Conservation (phyloP, 2,329 filamentous ascomycete genomes). For the Purpureocillium lavendulum region DNA sequence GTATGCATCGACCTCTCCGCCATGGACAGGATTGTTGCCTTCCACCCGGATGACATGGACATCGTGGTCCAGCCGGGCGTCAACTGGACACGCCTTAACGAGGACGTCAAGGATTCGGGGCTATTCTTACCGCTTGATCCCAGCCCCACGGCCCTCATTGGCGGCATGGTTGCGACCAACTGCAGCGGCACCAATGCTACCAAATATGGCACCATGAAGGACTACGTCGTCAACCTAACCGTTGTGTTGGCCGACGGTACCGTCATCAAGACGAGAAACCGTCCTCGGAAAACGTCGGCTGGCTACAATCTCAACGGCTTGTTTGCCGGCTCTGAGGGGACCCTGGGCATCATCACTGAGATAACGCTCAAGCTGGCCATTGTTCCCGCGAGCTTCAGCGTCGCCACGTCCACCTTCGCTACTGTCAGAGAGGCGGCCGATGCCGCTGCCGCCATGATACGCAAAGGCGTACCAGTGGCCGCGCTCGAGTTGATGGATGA, state of each 20-base stretch:
- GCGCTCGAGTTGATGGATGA: conserved; percentile 59
- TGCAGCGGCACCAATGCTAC: conserved; percentile 55
- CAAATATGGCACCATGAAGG: conserved; percentile 68
- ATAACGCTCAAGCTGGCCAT: conserved; percentile 59
- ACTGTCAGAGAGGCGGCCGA: conserved; percentile 53
- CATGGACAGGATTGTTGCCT: conserved; percentile 58
- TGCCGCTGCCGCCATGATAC: conserved; percentile 56
- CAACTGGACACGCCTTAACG: conserved; percentile 60
- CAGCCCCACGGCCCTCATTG: conserved; percentile 49
- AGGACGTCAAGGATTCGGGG: conserved; percentile 50
- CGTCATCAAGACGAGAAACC: conserved; percentile 55
- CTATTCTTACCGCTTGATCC: conserved; percentile 66
- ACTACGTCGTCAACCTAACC: conserved; percentile 65
- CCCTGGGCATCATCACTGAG: conserved; percentile 63
- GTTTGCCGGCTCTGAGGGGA: conserved; percentile 65
- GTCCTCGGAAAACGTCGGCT: conserved; percentile 61
- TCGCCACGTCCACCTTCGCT: conserved; percentile 55
- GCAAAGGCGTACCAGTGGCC: conserved; percentile 56
- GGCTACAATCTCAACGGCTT: conserved; percentile 64
- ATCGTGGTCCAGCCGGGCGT: conserved; percentile 63
- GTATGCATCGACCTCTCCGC: conserved; percentile 61
- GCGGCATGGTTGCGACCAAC: conserved; percentile 58
- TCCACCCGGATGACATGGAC: conserved; percentile 63
- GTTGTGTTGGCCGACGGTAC: conserved; percentile 63
- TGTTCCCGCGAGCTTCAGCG: conserved; percentile 53